Evolutionary conservation across 371 early-diverging fungal species (phyloP).

Genomic region (Chytridium lagenaria): DNA sequence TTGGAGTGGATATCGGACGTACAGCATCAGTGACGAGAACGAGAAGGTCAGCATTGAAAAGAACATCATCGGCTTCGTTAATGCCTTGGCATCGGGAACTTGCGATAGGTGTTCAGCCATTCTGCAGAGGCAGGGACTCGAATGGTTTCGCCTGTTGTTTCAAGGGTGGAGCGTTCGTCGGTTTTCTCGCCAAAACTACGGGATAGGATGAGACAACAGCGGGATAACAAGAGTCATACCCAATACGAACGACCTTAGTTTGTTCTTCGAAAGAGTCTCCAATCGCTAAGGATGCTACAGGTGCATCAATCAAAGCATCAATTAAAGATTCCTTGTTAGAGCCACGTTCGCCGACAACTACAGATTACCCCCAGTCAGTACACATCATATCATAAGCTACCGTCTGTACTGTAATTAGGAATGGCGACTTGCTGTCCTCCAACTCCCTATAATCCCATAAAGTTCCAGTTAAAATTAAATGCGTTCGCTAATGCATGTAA

Average conservation of each 20-base stretch:
- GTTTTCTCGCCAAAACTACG: neutral
- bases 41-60: constrained; percentile 39
- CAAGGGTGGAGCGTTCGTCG: neutral
- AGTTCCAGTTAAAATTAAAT: neutral
- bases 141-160: neutral
- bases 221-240: neutral
- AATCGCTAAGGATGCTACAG: neutral
- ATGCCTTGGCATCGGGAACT: neutral
- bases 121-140: neutral
- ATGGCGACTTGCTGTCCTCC: constrained; percentile 3
- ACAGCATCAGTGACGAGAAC: constrained; percentile 38
- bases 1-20: constrained; percentile 20
- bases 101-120: constrained; percentile 6
- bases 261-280: constrained; percentile 8
- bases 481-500: neutral
- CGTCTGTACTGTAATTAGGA: neutral
- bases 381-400: neutral
- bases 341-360: constrained; percentile 31
- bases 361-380: neutral
- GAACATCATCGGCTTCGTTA: constrained; percentile 18
- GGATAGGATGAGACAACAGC: neutral
- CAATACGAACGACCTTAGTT: neutral
- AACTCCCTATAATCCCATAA: neutral
- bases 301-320: constrained; percentile 23
- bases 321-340: constrained; percentile 27